Base-by-base conservation (phyloP, 106 monocot species). In the Cymbidium sinense region DNA sequence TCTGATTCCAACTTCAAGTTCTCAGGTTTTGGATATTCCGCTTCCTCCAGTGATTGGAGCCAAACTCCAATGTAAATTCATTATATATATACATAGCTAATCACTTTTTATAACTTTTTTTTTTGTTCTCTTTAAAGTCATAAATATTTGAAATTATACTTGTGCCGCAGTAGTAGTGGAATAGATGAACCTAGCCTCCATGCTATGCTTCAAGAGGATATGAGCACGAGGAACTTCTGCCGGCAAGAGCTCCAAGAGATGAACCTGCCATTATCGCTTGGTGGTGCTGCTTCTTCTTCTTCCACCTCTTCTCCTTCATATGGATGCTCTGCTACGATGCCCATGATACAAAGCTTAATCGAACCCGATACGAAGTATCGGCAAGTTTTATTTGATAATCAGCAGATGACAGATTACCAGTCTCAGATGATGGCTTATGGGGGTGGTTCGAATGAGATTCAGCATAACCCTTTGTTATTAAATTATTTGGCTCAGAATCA, bases 121-220 rank as follows among this genome's bases (percentile, higher is more conserved):
- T 6, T 25, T 4, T 27, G n/a, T 34, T 34, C 34, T 18, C 0
- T 35, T 34, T 41, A 17, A 5, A 54, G 18, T 54, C 18, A 18
- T 54, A 19, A 21, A 18, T 54, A 54, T 20, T 3, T 70, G 34
- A 10, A 64, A 25, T 18, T 28, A 41, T 9, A 7, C 27, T 47
- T 47, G 13, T 47, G 69, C 31, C 31, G 69, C 15, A 69, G 27
- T 8, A 36, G 36, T 29, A 21, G 35, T 7, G 71, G 71, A n/a
- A 71, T 15, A 21, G 71, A 3, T 0, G 67, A 67, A n/a, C 31
- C 31, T n/a, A 67, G 67, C 67, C 33, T 67, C 17, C 67, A 67
- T 12, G 67, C 67, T 13, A 30, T 67, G 67, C 71, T 71, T 28
- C 71, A 71, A 37, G 71, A 71, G 37, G 31, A 71, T 71, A 34